Base-by-base conservation (phyloP, 805 yeast species). In the Isabelozyma gotoi region DNA sequence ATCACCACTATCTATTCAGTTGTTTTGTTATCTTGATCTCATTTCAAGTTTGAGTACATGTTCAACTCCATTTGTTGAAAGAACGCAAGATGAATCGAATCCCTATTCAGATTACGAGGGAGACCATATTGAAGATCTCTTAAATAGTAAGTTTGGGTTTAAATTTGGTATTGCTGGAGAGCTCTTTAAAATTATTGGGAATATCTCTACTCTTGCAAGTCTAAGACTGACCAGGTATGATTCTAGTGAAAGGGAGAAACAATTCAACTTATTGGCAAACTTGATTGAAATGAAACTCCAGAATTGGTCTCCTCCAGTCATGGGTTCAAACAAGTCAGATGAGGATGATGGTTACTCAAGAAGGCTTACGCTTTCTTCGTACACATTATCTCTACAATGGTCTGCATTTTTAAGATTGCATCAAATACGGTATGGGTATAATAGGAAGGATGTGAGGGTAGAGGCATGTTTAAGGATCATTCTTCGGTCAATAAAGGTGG, bases 161-260 rank as follows among this genome's bases (percentile, higher is more conserved):
- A 55, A 50, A 37, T 58, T 56, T 42, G 65, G 65, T 6, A 55
- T 60, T 12, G 63, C 59, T 7, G 65, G 65, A 3, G 63, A 60
- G 31, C 52, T 60, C 6, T 58, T 53, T 49, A 60, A 50, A n/a
- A 49, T 47, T 3, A 45, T 59, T 46, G 64, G 64, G 5, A 57
- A 55, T 39, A 59, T 59, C 12, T 55, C 60, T 5, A 57, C 64
- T 4, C 40, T 59, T 12, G 51, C 64, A 1, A 55, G 62, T 40
- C 36, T 56, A 10, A 42, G 64, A 39, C 35, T 40, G 15, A 39
- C 35, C 7, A 41, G 63, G 12, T 41, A 45, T 24, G 42, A 46
- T 15, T 45, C 51, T 14, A 45, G 46, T 11, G 52, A 44, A 14
- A 52, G 53, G 36, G 62, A 57, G 33, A 37, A 36, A n/a, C 52